phyloP scores from a whole-genome alignment of 306 rosid species.

The Vigna mungo region DNA sequence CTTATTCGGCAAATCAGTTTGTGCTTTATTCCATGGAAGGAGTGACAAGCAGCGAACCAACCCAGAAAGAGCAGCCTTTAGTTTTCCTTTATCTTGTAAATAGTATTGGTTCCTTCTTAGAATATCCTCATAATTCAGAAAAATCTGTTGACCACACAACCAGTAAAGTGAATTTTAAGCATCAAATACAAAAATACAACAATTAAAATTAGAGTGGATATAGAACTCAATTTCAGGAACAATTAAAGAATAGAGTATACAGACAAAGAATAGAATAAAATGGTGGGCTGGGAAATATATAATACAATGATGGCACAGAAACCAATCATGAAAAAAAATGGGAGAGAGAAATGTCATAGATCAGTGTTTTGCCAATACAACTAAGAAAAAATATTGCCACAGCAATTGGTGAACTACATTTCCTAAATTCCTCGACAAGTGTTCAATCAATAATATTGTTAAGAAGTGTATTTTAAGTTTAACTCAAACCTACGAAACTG shows the following conservation, averaged over 20 bases:
- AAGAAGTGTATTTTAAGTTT: no score
- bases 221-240: conserved; percentile 17
- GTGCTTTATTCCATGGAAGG: conserved; percentile 74
- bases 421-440: not conserved
- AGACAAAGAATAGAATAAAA: conserved; percentile 27
- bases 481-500: no score
- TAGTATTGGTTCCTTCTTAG: conserved; percentile 68
- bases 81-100: conserved; percentile 77
- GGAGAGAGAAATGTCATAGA: conserved; percentile 19
- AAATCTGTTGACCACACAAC: conserved; percentile 66
- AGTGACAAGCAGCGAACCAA: conserved; percentile 79
- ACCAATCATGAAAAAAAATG: conserved; percentile 15
- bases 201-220: conserved; percentile 30
- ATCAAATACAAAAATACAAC: conserved; percentile 15
- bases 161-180: conserved; percentile 24
- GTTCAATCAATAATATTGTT: not conserved
- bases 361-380: conserved; percentile 18
- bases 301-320: conserved; percentile 19
- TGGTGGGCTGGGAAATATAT: not conserved
- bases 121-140: conserved; percentile 79
- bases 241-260: not conserved
- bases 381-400: not conserved
- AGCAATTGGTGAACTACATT: conserved; percentile 18
- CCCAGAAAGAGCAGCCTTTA: conserved; percentile 73
- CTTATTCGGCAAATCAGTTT: conserved; percentile 59